These are phyloP conservation scores for Phoma herbarum DNA, from an alignment of 2,329 filamentous ascomycete genomes.

Conservation along the genomic window DNA sequence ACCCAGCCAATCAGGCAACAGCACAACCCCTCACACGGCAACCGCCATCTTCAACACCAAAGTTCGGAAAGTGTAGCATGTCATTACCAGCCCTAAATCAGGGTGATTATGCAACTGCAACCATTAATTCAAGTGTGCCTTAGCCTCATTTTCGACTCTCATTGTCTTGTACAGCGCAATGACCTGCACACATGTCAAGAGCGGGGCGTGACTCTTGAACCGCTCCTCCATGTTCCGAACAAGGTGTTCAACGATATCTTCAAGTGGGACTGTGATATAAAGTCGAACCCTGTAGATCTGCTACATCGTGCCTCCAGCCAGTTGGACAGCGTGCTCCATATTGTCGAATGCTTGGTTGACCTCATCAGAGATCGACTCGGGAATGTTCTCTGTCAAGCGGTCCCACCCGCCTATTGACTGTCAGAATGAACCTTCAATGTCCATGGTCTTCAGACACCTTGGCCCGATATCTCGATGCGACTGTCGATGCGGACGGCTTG, in stretches of 20 bases:
- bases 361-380: slow-evolving; percentile 28
- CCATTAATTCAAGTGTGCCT: slow-evolving; percentile 25
- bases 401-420: slow-evolving; percentile 36
- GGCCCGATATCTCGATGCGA: slow-evolving; percentile 37
- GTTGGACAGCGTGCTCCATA: slow-evolving; percentile 60
- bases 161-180: slow-evolving; percentile 32
- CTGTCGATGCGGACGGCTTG: slow-evolving; percentile 38
- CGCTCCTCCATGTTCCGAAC: slow-evolving; percentile 30
- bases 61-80: not conserved
- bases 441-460: slow-evolving; percentile 25
- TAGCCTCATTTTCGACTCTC: slow-evolving; percentile 40
- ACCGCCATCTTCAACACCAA: not conserved
- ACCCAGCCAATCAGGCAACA: slow-evolving; percentile 13
- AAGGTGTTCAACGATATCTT: slow-evolving; percentile 22
- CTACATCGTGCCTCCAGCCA: slow-evolving; percentile 62
- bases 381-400: slow-evolving; percentile 33
- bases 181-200: slow-evolving; percentile 37
- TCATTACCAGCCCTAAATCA: not conserved
- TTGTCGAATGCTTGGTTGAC: slow-evolving; percentile 61
- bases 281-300: slow-evolving; percentile 54
- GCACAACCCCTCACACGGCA: slow-evolving; percentile 3
- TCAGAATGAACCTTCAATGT: not conserved
- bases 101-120: not conserved
- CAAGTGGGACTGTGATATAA: slow-evolving; percentile 29
- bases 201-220: slow-evolving; percentile 37